Percentiles rank a stretch among this genome's conserved stretches.
Conservation (phyloP, 1,284 basidiomycete species). For the Moesziomyces globuligerus region DNA sequence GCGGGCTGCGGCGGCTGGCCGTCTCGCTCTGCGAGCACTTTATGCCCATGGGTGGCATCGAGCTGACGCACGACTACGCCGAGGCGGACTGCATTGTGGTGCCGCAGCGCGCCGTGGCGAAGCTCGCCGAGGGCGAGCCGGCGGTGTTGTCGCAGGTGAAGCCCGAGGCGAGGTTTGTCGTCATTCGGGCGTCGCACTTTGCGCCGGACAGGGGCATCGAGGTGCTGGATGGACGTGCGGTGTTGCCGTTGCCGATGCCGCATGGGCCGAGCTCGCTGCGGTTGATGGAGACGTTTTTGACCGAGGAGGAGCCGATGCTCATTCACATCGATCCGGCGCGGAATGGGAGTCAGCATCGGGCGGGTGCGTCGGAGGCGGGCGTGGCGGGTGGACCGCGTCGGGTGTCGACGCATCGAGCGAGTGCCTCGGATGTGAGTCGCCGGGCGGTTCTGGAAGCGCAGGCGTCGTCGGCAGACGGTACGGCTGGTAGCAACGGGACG, state of each 20-base stretch:
- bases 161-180: slow-evolving; percentile 31
- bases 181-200: slow-evolving; percentile 20
- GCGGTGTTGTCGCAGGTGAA: slow-evolving; percentile 14
- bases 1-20: slow-evolving; percentile 34
- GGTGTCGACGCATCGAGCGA: slow-evolving; percentile 8
- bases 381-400: slow-evolving; percentile 2
- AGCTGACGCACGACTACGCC: slow-evolving; percentile 22
- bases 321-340: slow-evolving; percentile 17
- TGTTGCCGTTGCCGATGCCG: slow-evolving; percentile 42
- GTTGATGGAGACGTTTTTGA: slow-evolving; percentile 42
- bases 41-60: slow-evolving; percentile 19
- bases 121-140: slow-evolving; percentile 18
- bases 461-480: slow-evolving; percentile 5
- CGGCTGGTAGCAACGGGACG: background rate
- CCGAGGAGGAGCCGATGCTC: slow-evolving; percentile 33
- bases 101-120: slow-evolving; percentile 12
- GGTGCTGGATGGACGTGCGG: slow-evolving; percentile 26
- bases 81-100: slow-evolving; percentile 43
- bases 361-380: slow-evolving; percentile 14
- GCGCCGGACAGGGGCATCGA: slow-evolving; percentile 11
- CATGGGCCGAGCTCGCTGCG: slow-evolving; percentile 48
- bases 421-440: background rate
- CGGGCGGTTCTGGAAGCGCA: background rate
- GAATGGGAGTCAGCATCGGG: slow-evolving; percentile 14
- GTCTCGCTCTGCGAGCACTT: slow-evolving; percentile 36